Conservation (phyloP, 805 yeast genomes). For the Metschnikowia baotianmanensis region DNA sequence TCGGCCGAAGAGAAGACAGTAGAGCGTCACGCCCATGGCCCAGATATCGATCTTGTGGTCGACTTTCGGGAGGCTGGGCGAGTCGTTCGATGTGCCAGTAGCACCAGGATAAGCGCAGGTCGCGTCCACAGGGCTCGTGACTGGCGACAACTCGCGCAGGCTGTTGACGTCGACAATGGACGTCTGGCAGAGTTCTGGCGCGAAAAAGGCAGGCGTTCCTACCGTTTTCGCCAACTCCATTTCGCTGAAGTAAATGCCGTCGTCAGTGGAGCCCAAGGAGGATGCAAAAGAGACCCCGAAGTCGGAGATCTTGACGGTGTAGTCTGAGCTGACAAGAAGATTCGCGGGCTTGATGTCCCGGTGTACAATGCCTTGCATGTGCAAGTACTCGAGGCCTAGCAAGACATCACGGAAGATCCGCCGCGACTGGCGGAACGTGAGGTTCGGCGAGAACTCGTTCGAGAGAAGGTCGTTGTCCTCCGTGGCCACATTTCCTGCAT, state of each 20-base stretch:
- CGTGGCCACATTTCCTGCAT: conserved; percentile 5
- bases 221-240: conserved; percentile 91
- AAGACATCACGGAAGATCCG: conserved; percentile 79
- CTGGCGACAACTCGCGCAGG: conserved; percentile 1
- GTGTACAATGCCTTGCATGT: conserved; percentile 86
- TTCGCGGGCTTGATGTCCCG: conserved; percentile 97
- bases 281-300: conserved; percentile 89
- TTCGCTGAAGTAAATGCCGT: conserved; percentile 47
- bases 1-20: conserved; percentile 81
- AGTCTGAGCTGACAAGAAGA: conserved; percentile 64
- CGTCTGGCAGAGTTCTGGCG: conserved; percentile 76
- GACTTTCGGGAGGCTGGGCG: conserved; percentile 44
- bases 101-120: not conserved
- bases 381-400: conserved; percentile 85
- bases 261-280: conserved; percentile 43
- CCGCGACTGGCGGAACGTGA: conserved; percentile 65
- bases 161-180: conserved; percentile 4
- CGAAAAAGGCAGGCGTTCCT: conserved; percentile 96
- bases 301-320: conserved; percentile 87
- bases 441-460: conserved; percentile 47
- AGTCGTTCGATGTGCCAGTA: not conserved
- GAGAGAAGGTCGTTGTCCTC: conserved; percentile 25
- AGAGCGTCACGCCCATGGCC: conserved; percentile 93
- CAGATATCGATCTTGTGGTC: conserved; percentile 91
- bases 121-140: not conserved